Evolutionary conservation across 352 stramenopile genomes (phyloP), one percentile per base, ranked within the genome.

Genomic region (Globisporangium irregulare): DNA sequence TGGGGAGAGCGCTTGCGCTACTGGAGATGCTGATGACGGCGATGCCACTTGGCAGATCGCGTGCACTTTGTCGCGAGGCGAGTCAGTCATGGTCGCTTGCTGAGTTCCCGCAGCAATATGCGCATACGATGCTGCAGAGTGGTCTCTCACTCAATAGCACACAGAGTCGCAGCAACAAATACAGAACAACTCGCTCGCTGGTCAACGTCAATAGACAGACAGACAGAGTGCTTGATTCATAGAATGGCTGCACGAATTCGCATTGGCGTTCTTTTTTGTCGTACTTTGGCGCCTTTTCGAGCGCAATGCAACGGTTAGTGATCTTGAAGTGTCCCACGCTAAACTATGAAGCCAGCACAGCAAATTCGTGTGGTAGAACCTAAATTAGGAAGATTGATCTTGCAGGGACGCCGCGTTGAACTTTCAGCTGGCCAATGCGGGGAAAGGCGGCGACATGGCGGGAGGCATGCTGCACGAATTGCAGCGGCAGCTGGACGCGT

Each of bases 401-500:
- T 38, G 27, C 25, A 64, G 12, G 34, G 58, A 5, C 58, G 58
- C 3, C 27, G 27, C 34, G 3, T 20, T 34, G 22, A 29, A 29
- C 24, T 10, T 58, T 58, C 53, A 36, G 8, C 12, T 24, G 25
- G 24, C 53, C 12, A 58, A 58, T 58, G 55, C 29, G 18, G 55
- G 15, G 15, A 50, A 43, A 15, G 4, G 2, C 14, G 53, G 24
- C 59, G 57, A 27, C 38, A 36, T 22, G 9, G 25, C 25, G 20
- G 66, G 74, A 29, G 70, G 70, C 25, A 69, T 79, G 18, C 68
- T 69, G 20, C 68, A 64, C 4, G 84, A 92, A 71, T 64, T 94
- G 7, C 71, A 87, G 68, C 76, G 78, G 8, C 77, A 88, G 63
- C 59, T 94, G 46, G 75, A 92, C 48, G 82, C 71, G 1, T 84